These are phyloP conservation scores for Lobosporangium transversale DNA, from an alignment of 192 early-diverging fungal genomes.

Conservation along the genomic window DNA sequence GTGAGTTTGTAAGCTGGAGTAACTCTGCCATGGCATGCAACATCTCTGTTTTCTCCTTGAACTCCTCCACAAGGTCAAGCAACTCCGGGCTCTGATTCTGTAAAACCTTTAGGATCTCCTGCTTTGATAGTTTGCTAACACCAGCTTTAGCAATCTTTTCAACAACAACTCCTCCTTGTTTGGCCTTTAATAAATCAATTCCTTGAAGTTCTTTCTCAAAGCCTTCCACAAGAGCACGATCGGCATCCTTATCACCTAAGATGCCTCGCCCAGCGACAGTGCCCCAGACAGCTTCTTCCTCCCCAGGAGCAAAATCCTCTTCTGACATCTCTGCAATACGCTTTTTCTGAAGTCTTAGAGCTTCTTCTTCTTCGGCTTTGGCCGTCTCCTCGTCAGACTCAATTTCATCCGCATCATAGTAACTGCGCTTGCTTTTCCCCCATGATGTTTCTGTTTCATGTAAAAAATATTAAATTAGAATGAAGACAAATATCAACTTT, in stretches of 20 bases:
- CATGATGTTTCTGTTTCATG: slow-evolving; percentile 71
- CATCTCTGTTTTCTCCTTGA: slow-evolving; percentile 56
- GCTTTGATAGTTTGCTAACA: slow-evolving; percentile 61
- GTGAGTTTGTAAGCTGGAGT: slow-evolving; percentile 15
- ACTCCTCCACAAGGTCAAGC: slow-evolving; percentile 72
- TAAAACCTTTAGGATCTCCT: slow-evolving; percentile 71
- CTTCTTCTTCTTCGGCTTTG: slow-evolving; percentile 90
- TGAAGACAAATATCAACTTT: background rate
- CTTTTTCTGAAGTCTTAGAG: slow-evolving; percentile 84
- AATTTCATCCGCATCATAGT: slow-evolving; percentile 88
- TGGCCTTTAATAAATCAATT: slow-evolving; percentile 57
- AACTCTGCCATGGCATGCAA: slow-evolving; percentile 51
- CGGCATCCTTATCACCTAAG: slow-evolving; percentile 57
- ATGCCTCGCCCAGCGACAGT: slow-evolving; percentile 29
- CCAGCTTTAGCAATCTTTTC: slow-evolving; percentile 54
- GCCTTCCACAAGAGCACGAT: slow-evolving; percentile 58
- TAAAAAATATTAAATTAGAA: slow-evolving; percentile 5
- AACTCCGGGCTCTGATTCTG: slow-evolving; percentile 81
- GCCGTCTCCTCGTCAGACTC: slow-evolving; percentile 80
- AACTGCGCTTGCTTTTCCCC: slow-evolving; percentile 80
- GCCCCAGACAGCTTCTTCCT: slow-evolving; percentile 69
- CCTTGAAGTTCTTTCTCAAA: slow-evolving; percentile 63
- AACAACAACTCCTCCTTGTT: slow-evolving; percentile 42
- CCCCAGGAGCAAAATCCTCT: slow-evolving; percentile 88
- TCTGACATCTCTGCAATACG: slow-evolving; percentile 82